Conservation (phyloP, 2,329 filamentous ascomycete species). For the Xylaria polymorpha region DNA sequence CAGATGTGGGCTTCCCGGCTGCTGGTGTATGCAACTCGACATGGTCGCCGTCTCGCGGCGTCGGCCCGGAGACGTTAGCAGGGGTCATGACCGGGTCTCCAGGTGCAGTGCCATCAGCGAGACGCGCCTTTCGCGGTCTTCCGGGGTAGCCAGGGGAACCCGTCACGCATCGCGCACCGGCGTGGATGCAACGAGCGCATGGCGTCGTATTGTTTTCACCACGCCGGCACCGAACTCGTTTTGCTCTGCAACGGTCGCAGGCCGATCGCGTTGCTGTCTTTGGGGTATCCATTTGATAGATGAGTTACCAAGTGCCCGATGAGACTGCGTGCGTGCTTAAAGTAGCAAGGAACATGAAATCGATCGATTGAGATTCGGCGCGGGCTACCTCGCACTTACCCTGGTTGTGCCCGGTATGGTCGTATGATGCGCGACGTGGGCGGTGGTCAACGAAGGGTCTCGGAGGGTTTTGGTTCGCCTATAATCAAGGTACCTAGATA, state of each 20-base stretch:
- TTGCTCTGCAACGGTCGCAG: slow-evolving; percentile 1
- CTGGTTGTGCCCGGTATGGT: neutral
- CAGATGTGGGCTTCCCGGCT: neutral
- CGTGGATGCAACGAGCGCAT: neutral
- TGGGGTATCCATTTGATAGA: neutral
- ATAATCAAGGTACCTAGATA: neutral
- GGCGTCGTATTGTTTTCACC: neutral
- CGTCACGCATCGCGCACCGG: neutral
- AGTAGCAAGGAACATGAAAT: neutral
- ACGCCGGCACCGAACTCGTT: slow-evolving; percentile 2
- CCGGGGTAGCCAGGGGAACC: slow-evolving; percentile 1
- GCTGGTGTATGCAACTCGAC: neutral
- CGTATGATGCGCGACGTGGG: neutral
- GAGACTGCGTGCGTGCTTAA: neutral
- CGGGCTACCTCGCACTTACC: neutral
- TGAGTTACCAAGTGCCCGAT: neutral
- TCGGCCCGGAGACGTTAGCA: neutral
- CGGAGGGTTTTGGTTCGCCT: neutral
- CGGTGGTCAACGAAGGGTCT: neutral
- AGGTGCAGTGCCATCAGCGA: neutral
- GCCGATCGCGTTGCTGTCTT: slow-evolving; percentile 1
- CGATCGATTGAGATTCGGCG: no score
- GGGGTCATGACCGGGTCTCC: neutral
- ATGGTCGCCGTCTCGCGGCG: neutral
- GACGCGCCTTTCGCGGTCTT: slow-evolving; percentile 5